phyloP scores from a whole-genome alignment of 2,329 filamentous ascomycete genomes.

The Calonectria naviculata region DNA sequence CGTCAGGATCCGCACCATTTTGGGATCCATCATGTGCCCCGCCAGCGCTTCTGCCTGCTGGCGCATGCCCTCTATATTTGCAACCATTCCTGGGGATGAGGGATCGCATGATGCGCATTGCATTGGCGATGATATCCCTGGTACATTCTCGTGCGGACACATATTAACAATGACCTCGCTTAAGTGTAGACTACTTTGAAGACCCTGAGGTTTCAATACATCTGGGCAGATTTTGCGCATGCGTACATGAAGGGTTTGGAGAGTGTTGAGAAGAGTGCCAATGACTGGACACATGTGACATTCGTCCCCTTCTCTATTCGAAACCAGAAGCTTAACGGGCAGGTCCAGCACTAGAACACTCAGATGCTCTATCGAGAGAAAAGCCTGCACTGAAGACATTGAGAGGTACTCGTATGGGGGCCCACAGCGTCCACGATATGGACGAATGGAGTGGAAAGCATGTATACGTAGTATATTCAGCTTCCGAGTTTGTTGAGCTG shows the following conservation, averaged over 20 bases:
- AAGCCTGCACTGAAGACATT: constrained; percentile 22
- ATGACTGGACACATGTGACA: constrained; percentile 29
- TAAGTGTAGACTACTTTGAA: constrained; percentile 14
- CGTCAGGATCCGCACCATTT: constrained; percentile 28
- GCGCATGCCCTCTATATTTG: constrained; percentile 27
- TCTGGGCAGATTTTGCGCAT: constrained; percentile 33
- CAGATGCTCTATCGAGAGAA: constrained; percentile 28
- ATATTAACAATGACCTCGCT: constrained; percentile 25
- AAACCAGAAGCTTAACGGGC: not conserved
- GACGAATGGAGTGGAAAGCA: constrained; percentile 8
- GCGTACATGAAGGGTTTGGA: constrained; percentile 29
- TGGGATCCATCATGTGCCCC: constrained; percentile 23
- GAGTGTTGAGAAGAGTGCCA: constrained; percentile 24
- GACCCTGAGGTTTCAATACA: constrained; percentile 24
- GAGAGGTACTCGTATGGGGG: constrained; percentile 21
- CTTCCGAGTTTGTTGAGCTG: constrained; percentile 16
- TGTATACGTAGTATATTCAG: constrained; percentile 19
- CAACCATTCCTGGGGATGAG: constrained; percentile 6
- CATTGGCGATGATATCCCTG: constrained; percentile 19
- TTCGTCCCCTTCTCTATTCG: not conserved
- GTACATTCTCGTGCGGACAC: constrained; percentile 15
- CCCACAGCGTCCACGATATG: too few relatives aligned
- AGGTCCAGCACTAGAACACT: constrained; percentile 29
- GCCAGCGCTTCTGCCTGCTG: constrained; percentile 29
- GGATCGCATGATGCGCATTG: constrained; percentile 27